Conservation (phyloP, 2,329 filamentous ascomycete genomes). For the Endocalyx cinctus region DNA sequence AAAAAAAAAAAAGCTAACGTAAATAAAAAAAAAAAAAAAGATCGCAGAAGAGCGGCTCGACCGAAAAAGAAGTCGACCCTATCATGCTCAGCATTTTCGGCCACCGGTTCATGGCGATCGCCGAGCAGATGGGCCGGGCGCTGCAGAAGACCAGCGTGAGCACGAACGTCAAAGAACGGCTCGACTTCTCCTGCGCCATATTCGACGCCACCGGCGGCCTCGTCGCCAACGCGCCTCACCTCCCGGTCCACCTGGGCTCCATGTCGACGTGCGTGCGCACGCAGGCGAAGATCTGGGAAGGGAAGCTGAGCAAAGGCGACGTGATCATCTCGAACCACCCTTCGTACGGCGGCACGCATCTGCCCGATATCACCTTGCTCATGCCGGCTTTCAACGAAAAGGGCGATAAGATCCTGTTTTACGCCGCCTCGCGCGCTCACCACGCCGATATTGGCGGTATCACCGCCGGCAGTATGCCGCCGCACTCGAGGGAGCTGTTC, state of each 20-base stretch:
- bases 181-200: constrained; percentile 79
- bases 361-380: constrained; percentile 78
- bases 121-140: constrained; percentile 77
- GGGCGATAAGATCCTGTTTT: constrained; percentile 72
- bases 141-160: constrained; percentile 76
- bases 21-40: constrained; percentile 16
- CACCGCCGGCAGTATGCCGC: constrained; percentile 71
- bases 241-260: constrained; percentile 76
- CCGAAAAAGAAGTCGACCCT: constrained; percentile 58
- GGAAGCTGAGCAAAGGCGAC: constrained; percentile 72
- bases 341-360: constrained; percentile 77
- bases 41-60: constrained; percentile 18
- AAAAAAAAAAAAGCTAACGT: no score
- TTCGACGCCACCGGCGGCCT: constrained; percentile 73
- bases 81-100: constrained; percentile 76
- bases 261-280: constrained; percentile 82
- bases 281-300: constrained; percentile 76
- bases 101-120: constrained; percentile 80
- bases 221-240: constrained; percentile 75
- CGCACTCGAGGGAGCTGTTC: constrained; percentile 55
- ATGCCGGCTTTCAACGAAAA: constrained; percentile 67
- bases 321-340: constrained; percentile 83
- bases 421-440: constrained; percentile 74
- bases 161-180: constrained; percentile 75
- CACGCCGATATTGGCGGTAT: constrained; percentile 79